A percentile compares a stretch with the other conserved stretches of the same genome.
Conservation (phyloP, 768 basidiomycete genomes). For the Macrocybe gigantea region DNA sequence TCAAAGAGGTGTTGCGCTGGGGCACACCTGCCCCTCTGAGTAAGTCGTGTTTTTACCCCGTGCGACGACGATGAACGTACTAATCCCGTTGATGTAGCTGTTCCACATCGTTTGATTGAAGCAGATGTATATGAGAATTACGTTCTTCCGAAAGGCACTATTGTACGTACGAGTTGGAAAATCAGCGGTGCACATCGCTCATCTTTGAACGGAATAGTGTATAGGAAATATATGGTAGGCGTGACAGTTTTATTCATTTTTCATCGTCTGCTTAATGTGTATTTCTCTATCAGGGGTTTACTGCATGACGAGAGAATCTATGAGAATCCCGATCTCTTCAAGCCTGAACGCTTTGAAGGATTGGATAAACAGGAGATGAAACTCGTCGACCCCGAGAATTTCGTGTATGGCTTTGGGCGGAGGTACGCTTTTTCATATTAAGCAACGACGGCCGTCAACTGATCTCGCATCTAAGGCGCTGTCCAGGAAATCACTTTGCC, state of each 20-base stretch:
- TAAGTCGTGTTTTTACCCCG: too few relatives aligned
- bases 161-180: constrained; percentile 11
- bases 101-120: constrained; percentile 47
- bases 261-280: too few relatives aligned
- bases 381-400: neutral
- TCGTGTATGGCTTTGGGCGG: constrained; percentile 3
- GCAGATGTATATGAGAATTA: constrained; percentile 45
- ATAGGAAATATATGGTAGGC: too few relatives aligned
- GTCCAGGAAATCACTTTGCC: constrained; percentile 13
- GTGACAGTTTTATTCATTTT: too few relatives aligned
- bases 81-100: neutral
- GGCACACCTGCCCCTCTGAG: neutral
- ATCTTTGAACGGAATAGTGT: too few relatives aligned
- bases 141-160: constrained; percentile 39
- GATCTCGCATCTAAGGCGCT: constrained; percentile 3
- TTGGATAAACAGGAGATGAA: neutral
- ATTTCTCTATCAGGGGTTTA: neutral
- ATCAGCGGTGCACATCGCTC: too few relatives aligned
- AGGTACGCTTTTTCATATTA: constrained; percentile 5
- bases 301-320: neutral
- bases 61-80: too few relatives aligned
- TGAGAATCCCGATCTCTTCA: neutral
- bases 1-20: constrained; percentile 16
- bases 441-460: constrained; percentile 6
- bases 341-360: neutral